Base-by-base conservation (phyloP, 164 flowering plant genomes). In the Paratinospora sagittata region DNA sequence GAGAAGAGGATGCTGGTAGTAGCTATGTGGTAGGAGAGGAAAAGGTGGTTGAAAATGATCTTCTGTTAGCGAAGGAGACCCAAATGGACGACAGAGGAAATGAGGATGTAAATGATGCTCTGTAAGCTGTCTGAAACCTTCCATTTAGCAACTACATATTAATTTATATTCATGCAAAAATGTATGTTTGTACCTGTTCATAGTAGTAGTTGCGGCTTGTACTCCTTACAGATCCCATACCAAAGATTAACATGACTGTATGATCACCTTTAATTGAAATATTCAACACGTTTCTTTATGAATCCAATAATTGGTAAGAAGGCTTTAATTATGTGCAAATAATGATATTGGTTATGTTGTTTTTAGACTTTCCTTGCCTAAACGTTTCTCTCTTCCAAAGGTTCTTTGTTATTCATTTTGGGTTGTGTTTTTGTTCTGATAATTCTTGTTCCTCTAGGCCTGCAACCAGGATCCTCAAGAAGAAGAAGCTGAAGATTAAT, bases 401-500 rank as follows among this genome's bases (percentile, higher is more conserved):
- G 5, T 13, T 39, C 68, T 60, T 64, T 52, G 24, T 34, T 19
- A 16, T 39, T 12, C 43, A 45, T 16, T 37, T 62, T 27, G 43
- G 26, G 13, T 17, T 26, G n/a, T 27, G 45, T 30, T 43, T 67
- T 37, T 34, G 23, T 24, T 68, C 1, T 19, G 30, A 12, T n/a
- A n/a, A 16, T 61, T 57, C n/a, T 67, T 75, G 11, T 63, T 67
- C 68, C 10, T 81, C 68, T 33, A 91, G 96, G 76, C 83, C 81
- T 13, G 80, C 79, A 21, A 87, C 92, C 9, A 80, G 93, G 74
- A 78, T 87, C 65, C 69, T 70, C 67, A 93, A 90, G 86, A 92
- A 89, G 78, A 95, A 90, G 86, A 91, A 89, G 86, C 80, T 92
- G 68, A 95, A 95, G 80, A 92, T 95, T 76, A 91, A 90, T 74